Evolutionary conservation across 352 stramenopile species (phyloP), one percentile per base, ranked within the genome.

Genomic region (Phytopythium helicoides): DNA sequence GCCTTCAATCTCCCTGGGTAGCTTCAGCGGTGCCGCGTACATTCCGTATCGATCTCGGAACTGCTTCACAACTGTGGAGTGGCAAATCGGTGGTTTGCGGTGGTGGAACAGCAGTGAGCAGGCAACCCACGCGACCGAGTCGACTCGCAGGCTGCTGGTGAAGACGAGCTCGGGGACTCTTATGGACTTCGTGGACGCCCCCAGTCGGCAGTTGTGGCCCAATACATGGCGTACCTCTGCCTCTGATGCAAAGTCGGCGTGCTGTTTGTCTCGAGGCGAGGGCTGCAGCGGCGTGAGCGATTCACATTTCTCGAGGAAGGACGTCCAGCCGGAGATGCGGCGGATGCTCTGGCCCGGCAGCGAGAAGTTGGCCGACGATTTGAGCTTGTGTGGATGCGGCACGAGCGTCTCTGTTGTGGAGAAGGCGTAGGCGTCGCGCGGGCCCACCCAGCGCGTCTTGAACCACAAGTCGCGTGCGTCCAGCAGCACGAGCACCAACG

Each of bases 401-500:
- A 52, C 49, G n/a, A 63, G 55, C 16, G 48, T 64, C 14, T 68
- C 60, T 25, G 62, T 56, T 6, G 58, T 58, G 36, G 62, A 60
- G 38, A 87, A 83, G 1, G 57, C 62, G 52, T 68, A 82, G 6
- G 58, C 28, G 52, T 82, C 64, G 7, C 54, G 50, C 6, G 69
- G 52, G 0, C 76, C 73, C 23, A 88, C 38, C 77, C 74, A 88
- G 2, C 44, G 56, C 47, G 65, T 40, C 58, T 88, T 88, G 58
- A 81, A 86, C 62, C 65, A 79, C 34, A 88, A 50, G 36, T 88
- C 77, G 6, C 77, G 71, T 45, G 57, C 50, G 37, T 86, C 74
- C 48, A 88, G 61, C 34, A 71, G 41, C 28, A 52, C 16, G 16
- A 82, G 47, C 11, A 62, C 54, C 33, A 75, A 19, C 39, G 46